A percentile compares a stretch with the other conserved stretches of the same genome.
These are phyloP conservation scores for Pseudocohnilembus persalinus DNA, from an alignment of 169 alveolate genomes.

Conservation along the genomic window DNA sequence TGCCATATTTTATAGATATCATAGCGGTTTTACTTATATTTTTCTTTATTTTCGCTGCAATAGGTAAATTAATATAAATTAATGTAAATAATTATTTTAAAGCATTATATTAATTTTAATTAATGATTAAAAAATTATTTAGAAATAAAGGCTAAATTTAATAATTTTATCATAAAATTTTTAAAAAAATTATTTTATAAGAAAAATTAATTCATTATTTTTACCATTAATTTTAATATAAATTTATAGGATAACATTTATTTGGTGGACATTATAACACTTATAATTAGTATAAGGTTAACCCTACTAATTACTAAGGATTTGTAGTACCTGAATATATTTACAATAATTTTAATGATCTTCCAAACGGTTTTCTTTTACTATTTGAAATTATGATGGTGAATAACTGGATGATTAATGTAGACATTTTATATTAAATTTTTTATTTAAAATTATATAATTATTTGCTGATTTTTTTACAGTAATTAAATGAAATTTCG, in stretches of 20 bases:
- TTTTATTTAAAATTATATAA: no score
- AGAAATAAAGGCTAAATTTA: no score
- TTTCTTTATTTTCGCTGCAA: not conserved
- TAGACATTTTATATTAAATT: not conserved
- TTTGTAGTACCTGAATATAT: not conserved
- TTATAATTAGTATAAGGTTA: no score
- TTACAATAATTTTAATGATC: constrained; percentile 17
- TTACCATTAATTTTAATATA: no score
- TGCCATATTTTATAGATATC: not conserved
- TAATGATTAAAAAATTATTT: no score
- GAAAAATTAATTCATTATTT: no score
- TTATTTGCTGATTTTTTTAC: no score
- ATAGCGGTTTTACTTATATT: not conserved
- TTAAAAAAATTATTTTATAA: no score
- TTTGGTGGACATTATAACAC: not conserved
- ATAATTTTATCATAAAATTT: no score
- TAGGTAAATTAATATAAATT: not conserved
- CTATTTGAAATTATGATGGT: constrained; percentile 15
- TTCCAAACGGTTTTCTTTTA: not conserved
- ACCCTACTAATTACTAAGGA: not conserved
- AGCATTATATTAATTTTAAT: no score
- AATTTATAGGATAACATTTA: not conserved
- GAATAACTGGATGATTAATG: constrained; percentile 25
- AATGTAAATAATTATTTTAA: no score
- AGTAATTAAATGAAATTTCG: no score